phyloP scores from a whole-genome alignment of 768 basidiomycete genomes.

The Psilocybe tampanensis region DNA sequence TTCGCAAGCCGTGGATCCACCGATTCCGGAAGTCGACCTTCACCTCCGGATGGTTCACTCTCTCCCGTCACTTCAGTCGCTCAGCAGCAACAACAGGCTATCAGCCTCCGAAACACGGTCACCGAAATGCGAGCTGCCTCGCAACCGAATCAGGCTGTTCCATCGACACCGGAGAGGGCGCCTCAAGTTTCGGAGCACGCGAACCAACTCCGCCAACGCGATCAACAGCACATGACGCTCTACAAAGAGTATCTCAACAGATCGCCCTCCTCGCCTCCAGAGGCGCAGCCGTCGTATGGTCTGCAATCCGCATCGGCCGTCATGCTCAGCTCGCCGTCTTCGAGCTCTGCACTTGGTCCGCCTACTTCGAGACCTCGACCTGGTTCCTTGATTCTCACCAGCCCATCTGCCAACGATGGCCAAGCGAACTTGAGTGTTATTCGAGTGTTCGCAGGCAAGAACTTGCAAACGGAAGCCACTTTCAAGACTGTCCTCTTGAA shows the following conservation, averaged over 20 bases:
- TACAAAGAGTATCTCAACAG: constrained; percentile 90
- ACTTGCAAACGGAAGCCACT: constrained; percentile 91
- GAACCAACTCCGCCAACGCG: constrained; percentile 79
- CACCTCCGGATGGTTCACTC: constrained; percentile 34
- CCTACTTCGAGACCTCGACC: constrained; percentile 65
- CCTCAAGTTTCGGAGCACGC: constrained; percentile 64
- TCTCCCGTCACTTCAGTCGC: constrained; percentile 58
- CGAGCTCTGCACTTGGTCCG: constrained; percentile 51
- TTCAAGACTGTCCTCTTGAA: constrained; percentile 98
- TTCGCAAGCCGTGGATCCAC: constrained; percentile 50
- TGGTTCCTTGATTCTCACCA: constrained; percentile 73
- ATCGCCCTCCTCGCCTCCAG: constrained; percentile 79
- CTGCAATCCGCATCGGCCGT: constrained; percentile 74
- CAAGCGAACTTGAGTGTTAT: constrained; percentile 89
- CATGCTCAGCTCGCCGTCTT: constrained; percentile 47
- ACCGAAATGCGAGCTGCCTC: constrained; percentile 13
- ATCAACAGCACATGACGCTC: constrained; percentile 85
- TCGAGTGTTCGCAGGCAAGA: constrained; percentile 91
- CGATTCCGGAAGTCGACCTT: constrained; percentile 56
- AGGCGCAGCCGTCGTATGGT: constrained; percentile 74
- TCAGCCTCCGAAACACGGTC: constrained; percentile 18
- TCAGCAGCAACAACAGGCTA: constrained; percentile 52
- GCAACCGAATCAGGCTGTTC: constrained; percentile 19
- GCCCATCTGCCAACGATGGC: constrained; percentile 57
- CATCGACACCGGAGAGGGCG: constrained; percentile 31